Evolutionary conservation across 352 stramenopile species (phyloP).

Genomic region (Pythium oligandrum): DNA sequence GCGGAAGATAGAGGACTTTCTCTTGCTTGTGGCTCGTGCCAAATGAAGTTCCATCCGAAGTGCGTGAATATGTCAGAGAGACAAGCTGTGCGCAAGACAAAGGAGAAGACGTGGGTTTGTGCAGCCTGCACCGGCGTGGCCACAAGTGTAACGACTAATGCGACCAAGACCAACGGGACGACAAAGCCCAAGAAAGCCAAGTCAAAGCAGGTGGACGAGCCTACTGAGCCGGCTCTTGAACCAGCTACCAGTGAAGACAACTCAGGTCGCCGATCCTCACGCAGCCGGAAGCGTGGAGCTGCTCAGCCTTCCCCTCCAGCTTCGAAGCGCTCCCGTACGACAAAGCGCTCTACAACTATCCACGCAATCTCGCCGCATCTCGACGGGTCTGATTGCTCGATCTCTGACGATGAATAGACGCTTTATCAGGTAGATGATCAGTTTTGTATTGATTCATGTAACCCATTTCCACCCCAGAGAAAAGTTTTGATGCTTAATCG

Average conservation of each 20-base stretch:
- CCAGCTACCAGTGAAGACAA: not conserved
- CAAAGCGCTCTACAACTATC: not conserved
- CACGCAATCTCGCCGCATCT: slow-evolving; percentile 1
- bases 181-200: not conserved
- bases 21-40: slow-evolving; percentile 61
- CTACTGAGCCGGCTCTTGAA: too few relatives aligned
- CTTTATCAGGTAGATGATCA: too few relatives aligned
- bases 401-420: not conserved
- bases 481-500: too few relatives aligned
- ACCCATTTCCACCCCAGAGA: too few relatives aligned
- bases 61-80: slow-evolving; percentile 79
- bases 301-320: not conserved
- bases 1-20: slow-evolving; percentile 38
- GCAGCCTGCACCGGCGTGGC: slow-evolving; percentile 20
- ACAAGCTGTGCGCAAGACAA: slow-evolving; percentile 48
- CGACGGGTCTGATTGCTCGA: slow-evolving; percentile 1
- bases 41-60: slow-evolving; percentile 69
- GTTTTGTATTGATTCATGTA: too few relatives aligned
- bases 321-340: slow-evolving; percentile 1
- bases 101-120: slow-evolving; percentile 43
- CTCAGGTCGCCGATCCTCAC: not conserved
- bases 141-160: slow-evolving; percentile 1
- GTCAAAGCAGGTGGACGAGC: not conserved
- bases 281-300: not conserved
- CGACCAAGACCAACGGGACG: not conserved